Conservation (phyloP, 306 rosid species). For the Prosopis cineraria region DNA sequence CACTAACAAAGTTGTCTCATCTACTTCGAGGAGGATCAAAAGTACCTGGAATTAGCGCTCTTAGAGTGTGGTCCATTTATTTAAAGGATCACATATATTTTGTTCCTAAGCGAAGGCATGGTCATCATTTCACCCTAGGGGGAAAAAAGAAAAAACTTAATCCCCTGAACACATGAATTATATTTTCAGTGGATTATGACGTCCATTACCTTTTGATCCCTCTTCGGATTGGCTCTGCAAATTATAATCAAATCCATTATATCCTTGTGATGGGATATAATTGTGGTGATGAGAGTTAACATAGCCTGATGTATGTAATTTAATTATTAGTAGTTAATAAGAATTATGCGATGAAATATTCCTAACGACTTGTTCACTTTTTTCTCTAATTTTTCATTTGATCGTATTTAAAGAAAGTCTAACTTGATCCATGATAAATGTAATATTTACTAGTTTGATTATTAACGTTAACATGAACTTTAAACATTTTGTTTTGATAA, state of each 20-base stretch:
- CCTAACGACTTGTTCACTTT: not conserved
- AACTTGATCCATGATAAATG: too few species aligned
- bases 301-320: not conserved
- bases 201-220: slow-evolving; percentile 37
- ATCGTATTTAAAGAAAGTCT: too few species aligned
- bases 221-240: slow-evolving; percentile 28
- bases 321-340: not conserved
- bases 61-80: slow-evolving; percentile 58
- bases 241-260: not conserved
- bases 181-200: slow-evolving; percentile 39
- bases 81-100: slow-evolving; percentile 43
- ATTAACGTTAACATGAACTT: not conserved
- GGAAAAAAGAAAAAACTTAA: slow-evolving; percentile 13
- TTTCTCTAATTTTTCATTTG: too few species aligned
- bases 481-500: not conserved
- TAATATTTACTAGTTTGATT: too few species aligned
- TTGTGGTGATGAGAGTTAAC: not conserved
- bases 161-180: slow-evolving; percentile 36
- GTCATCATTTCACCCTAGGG: slow-evolving; percentile 50
- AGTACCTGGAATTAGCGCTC: slow-evolving; percentile 58
- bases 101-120: slow-evolving; percentile 44
- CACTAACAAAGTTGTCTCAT: slow-evolving; percentile 77
- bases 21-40: slow-evolving; percentile 72
- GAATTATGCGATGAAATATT: not conserved
- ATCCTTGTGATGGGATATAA: not conserved